Conservation (phyloP, 2,329 filamentous ascomycete genomes). For the Microsporum ferrugineum region DNA sequence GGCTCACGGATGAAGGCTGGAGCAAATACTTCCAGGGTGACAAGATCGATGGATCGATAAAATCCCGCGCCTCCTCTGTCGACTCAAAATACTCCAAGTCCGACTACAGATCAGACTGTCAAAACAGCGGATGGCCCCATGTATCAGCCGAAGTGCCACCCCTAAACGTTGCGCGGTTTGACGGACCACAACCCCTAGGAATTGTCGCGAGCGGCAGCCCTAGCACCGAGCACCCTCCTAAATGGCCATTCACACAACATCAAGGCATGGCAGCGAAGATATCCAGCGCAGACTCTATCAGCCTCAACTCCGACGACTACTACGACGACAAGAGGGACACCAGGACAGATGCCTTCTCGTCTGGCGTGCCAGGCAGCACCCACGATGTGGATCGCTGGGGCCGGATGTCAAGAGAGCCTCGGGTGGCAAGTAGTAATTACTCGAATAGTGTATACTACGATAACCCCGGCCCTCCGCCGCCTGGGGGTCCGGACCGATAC, state of each 20-base stretch:
- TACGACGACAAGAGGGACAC: conserved; percentile 17
- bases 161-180: conserved; percentile 28
- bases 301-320: conserved; percentile 27
- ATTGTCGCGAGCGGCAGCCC: conserved; percentile 33
- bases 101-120: conserved; percentile 33
- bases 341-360: conserved; percentile 18
- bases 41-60: conserved; percentile 17
- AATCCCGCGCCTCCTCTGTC: conserved; percentile 19
- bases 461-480: conserved; percentile 15
- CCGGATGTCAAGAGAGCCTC: conserved; percentile 18
- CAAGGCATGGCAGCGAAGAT: conserved; percentile 35
- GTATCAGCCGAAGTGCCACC: conserved; percentile 23
- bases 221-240: conserved; percentile 27
- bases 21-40: conserved; percentile 38
- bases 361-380: conserved; percentile 21
- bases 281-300: conserved; percentile 33
- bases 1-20: conserved; percentile 39
- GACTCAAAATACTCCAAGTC: conserved; percentile 24
- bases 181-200: conserved; percentile 30
- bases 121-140: conserved; percentile 33
- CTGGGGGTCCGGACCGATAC: conserved; percentile 12
- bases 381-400: conserved; percentile 15
- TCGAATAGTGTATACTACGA: conserved; percentile 29
- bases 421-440: conserved; percentile 33
- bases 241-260: conserved; percentile 25